A percentile compares a stretch with the other conserved stretches of the same genome.
phyloP scores from a whole-genome alignment of 2,329 filamentous ascomycete species.

The Decorospora gaudefroyi region DNA sequence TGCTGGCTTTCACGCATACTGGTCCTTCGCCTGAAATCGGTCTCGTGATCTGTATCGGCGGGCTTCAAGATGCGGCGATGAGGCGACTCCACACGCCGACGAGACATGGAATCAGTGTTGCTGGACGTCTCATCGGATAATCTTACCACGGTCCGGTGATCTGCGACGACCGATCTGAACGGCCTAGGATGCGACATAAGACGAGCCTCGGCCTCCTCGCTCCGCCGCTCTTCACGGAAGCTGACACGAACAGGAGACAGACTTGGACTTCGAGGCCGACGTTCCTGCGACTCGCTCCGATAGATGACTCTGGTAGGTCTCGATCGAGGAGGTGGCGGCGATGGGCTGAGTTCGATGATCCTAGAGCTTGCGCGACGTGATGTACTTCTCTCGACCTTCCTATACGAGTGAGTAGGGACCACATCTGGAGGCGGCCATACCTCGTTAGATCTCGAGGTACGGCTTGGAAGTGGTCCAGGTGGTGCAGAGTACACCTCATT shows the following conservation, averaged over 20 bases:
- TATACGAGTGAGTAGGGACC: slow-evolving; percentile 30
- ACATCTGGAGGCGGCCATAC: slow-evolving; percentile 34
- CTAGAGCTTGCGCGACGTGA: slow-evolving; percentile 19
- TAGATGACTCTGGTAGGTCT: slow-evolving; percentile 22
- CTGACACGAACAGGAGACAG: slow-evolving; percentile 15
- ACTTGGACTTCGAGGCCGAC: slow-evolving; percentile 17
- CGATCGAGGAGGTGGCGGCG: slow-evolving; percentile 25
- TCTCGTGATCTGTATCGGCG: slow-evolving; percentile 23
- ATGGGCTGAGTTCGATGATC: slow-evolving; percentile 32
- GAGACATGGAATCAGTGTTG: slow-evolving; percentile 17
- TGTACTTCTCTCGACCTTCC: slow-evolving; percentile 15
- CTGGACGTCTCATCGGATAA: slow-evolving; percentile 27
- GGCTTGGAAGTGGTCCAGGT: slow-evolving; percentile 5
- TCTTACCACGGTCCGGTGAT: slow-evolving; percentile 17
- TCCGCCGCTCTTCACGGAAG: slow-evolving; percentile 11
- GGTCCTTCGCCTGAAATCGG: slow-evolving; percentile 19
- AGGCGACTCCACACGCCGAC: slow-evolving; percentile 18
- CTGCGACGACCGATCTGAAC: slow-evolving; percentile 28
- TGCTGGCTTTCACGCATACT: slow-evolving; percentile 30
- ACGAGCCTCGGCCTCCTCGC: slow-evolving; percentile 28
- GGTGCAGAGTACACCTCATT: slow-evolving; percentile 4
- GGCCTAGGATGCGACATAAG: slow-evolving; percentile 34
- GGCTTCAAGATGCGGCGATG: slow-evolving; percentile 34
- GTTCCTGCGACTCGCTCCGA: slow-evolving; percentile 24
- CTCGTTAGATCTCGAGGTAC: slow-evolving; percentile 17